phyloP scores from a whole-genome alignment of 2,329 filamentous ascomycete species.

The Periconia sp. region DNA sequence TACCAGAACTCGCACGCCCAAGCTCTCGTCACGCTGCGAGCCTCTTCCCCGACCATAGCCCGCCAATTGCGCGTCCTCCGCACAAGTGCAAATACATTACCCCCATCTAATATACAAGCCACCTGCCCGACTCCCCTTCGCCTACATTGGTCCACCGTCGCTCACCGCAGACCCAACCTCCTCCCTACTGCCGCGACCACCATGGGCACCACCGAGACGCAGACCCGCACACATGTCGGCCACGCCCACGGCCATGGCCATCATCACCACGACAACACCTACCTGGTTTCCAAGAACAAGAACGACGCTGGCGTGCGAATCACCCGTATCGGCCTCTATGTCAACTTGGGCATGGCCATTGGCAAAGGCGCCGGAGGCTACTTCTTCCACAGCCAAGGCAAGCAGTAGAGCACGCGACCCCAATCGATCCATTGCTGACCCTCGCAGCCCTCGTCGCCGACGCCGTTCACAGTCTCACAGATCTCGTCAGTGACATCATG shows the following conservation, averaged over 20 bases:
- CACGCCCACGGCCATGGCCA: slow-evolving; percentile 56
- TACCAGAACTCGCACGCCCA: slow-evolving; percentile 14
- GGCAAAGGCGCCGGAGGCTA: slow-evolving; percentile 92
- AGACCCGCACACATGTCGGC: slow-evolving; percentile 39
- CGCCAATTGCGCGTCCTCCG: slow-evolving; percentile 34
- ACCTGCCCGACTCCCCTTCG: slow-evolving; percentile 12
- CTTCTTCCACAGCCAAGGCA: slow-evolving; percentile 83
- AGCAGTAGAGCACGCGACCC: slow-evolving; percentile 6
- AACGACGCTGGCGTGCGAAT: slow-evolving; percentile 93
- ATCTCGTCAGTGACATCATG: slow-evolving; percentile 91
- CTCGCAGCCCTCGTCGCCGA: slow-evolving; percentile 76
- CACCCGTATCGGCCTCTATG: slow-evolving; percentile 82
- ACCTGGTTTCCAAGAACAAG: slow-evolving; percentile 79
- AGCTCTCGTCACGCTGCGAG: slow-evolving; percentile 16
- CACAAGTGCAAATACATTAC: slow-evolving; percentile 12
- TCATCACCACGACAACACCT: slow-evolving; percentile 83
- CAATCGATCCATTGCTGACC: slow-evolving; percentile 17
- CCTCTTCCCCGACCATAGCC: slow-evolving; percentile 13
- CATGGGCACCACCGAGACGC: slow-evolving; percentile 30
- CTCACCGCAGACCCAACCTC: slow-evolving; percentile 30
- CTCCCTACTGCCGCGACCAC: slow-evolving; percentile 23
- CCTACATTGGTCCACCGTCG: slow-evolving; percentile 36
- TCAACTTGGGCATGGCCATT: slow-evolving; percentile 92
- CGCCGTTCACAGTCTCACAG: slow-evolving; percentile 92
- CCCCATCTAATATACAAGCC: slow-evolving; percentile 19